Conservation (phyloP, 305 asterid genomes). For the Rubia occidens region DNA sequence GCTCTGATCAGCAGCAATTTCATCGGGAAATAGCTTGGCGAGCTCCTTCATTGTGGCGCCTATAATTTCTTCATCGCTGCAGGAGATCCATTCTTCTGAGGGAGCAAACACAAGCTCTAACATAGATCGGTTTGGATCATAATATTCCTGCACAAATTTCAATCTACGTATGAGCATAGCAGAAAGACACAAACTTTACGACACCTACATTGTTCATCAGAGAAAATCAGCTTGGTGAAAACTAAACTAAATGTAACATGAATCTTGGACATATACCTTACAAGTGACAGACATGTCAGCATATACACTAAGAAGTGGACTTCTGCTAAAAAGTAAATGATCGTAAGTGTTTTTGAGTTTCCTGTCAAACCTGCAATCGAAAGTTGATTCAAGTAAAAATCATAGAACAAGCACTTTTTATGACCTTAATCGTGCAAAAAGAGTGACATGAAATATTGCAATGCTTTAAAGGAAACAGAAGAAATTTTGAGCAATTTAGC, state of each 20-base stretch:
- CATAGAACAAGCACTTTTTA: background rate
- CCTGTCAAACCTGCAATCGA: constrained; percentile 79
- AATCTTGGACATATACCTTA: constrained; percentile 48
- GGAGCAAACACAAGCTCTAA: constrained; percentile 98
- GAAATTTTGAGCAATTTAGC: background rate
- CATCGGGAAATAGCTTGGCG: constrained; percentile 82
- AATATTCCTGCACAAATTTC: constrained; percentile 62
- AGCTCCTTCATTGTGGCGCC: constrained; percentile 97
- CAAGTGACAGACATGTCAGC: constrained; percentile 99
- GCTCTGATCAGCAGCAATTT: constrained; percentile 92
- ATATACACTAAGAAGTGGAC: constrained; percentile 92
- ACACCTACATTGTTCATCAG: background rate
- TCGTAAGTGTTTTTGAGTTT: constrained; percentile 86
- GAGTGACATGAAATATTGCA: background rate
- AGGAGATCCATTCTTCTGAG: constrained; percentile 92
- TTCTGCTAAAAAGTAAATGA: constrained; percentile 95
- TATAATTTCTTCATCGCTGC: constrained; percentile 75
- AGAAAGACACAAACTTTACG: background rate
- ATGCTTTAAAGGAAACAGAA: background rate
- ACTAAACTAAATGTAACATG: background rate
- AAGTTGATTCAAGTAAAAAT: constrained; percentile 5
- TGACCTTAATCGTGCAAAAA: background rate
- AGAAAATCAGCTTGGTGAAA: background rate
- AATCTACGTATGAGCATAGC: background rate
- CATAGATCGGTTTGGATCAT: constrained; percentile 78